These are phyloP conservation scores for Clitopilus hobsonii DNA, from an alignment of 768 basidiomycete genomes.

Conservation along the genomic window DNA sequence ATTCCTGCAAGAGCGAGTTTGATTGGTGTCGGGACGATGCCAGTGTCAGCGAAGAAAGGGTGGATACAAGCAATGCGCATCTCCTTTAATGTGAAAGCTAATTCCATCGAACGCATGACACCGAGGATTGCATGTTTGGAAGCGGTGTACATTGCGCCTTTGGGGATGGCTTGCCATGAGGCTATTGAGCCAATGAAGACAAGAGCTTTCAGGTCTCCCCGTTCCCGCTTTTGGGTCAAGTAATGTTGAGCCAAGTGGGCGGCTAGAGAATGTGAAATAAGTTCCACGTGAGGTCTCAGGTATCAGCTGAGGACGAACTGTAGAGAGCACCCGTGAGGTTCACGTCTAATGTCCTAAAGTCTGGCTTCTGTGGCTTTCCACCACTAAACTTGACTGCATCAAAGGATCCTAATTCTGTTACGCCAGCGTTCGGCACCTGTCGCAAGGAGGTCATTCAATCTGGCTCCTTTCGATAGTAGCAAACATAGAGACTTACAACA, in stretches of 20 bases:
- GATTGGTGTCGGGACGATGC: slow-evolving; percentile 32
- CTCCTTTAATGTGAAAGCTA: slow-evolving; percentile 25
- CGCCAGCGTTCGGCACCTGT: slow-evolving; percentile 48
- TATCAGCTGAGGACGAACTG: slow-evolving; percentile 27
- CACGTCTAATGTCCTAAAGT: slow-evolving; percentile 39
- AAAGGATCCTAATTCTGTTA: slow-evolving; percentile 31
- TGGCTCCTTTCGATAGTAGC: background rate
- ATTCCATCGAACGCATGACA: slow-evolving; percentile 43
- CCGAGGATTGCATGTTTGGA: slow-evolving; percentile 54
- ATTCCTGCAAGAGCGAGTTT: slow-evolving; percentile 46
- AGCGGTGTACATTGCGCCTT: slow-evolving; percentile 40
- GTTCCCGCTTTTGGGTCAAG: slow-evolving; percentile 30
- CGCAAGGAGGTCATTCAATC: no score
- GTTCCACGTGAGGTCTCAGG: slow-evolving; percentile 3
- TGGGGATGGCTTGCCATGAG: slow-evolving; percentile 43
- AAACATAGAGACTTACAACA: slow-evolving; percentile 34
- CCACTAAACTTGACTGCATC: slow-evolving; percentile 23
- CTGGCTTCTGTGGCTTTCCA: slow-evolving; percentile 41
- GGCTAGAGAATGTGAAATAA: slow-evolving; percentile 22
- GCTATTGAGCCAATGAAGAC: slow-evolving; percentile 58
- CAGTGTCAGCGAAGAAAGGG: slow-evolving; percentile 53
- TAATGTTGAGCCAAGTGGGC: slow-evolving; percentile 49
- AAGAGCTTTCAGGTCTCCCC: slow-evolving; percentile 41
- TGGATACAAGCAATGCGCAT: slow-evolving; percentile 45
- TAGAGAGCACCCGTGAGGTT: slow-evolving; percentile 46